These are phyloP conservation scores for Ceratocystis diversiconidia DNA, from an alignment of 2,329 filamentous ascomycete species.

Conservation along the genomic window DNA sequence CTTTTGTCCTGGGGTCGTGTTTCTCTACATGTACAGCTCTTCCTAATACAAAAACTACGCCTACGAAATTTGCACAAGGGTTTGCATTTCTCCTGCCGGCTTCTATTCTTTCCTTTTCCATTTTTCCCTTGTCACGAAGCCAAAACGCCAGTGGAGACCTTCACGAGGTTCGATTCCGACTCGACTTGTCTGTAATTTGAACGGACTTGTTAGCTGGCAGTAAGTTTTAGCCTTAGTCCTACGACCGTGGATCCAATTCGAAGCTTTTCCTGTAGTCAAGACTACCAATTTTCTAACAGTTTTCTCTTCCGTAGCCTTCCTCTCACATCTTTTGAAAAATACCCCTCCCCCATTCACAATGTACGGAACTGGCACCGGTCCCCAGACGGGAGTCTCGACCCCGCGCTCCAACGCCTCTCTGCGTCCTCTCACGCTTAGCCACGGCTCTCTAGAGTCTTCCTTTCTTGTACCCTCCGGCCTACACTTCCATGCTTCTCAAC, in stretches of 20 bases:
- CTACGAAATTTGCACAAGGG: not conserved
- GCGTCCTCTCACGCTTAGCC: conserved; percentile 75
- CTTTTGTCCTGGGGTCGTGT: conserved; percentile 16
- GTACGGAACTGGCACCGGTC: conserved; percentile 72
- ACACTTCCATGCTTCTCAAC: conserved; percentile 88
- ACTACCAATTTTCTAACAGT: not conserved
- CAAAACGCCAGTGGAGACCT: not conserved
- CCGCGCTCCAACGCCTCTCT: conserved; percentile 87
- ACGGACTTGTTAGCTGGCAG: conserved; percentile 5
- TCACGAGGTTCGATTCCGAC: conserved; percentile 3
- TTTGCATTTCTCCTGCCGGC: not conserved
- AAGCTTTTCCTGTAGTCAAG: not conserved
- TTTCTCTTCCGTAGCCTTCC: not conserved
- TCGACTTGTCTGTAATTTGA: conserved; percentile 3
- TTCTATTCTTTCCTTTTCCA: not conserved
- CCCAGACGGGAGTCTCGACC: conserved; percentile 92
- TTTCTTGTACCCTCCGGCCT: conserved; percentile 90
- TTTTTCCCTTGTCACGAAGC: not conserved
- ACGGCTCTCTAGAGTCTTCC: conserved; percentile 90
- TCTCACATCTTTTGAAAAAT: conserved; percentile 8
- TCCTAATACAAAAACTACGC: conserved; percentile 13
- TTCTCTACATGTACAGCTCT: conserved; percentile 18
- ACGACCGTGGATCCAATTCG: not conserved
- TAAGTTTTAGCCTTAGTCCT: not conserved
- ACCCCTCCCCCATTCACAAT: conserved; percentile 38